Evolutionary conservation across 345 rosid species (phyloP).

Genomic region (Cardiospermum halicacabum): DNA sequence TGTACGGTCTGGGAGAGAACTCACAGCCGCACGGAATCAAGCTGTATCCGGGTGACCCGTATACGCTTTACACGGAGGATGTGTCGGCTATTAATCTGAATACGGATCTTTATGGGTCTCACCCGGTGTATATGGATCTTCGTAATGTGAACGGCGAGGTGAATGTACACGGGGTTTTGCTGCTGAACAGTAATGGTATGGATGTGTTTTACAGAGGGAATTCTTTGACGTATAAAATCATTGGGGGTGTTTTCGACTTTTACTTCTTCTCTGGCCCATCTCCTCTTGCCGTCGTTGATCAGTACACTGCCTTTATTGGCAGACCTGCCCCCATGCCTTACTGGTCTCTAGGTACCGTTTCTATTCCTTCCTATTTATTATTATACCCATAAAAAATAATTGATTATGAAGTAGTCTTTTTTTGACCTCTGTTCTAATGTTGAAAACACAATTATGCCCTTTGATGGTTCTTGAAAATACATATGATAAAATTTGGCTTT

Average conservation of each 20-base stretch:
- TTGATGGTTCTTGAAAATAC: no score
- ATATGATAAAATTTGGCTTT: no score
- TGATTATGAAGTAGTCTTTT: no score
- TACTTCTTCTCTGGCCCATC: slow-evolving; percentile 82
- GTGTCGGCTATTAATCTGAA: slow-evolving; percentile 80
- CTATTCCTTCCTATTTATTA: not conserved
- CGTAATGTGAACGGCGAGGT: slow-evolving; percentile 66
- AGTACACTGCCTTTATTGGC: slow-evolving; percentile 76
- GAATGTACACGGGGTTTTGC: slow-evolving; percentile 68
- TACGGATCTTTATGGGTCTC: slow-evolving; percentile 86
- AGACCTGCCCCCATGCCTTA: slow-evolving; percentile 99
- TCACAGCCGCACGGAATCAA: slow-evolving; percentile 94
- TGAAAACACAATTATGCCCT: no score
- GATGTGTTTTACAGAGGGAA: slow-evolving; percentile 80
- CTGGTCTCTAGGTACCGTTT: slow-evolving; percentile 80
- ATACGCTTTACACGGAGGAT: slow-evolving; percentile 85
- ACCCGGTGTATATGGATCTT: slow-evolving; percentile 95
- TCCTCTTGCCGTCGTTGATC: slow-evolving; percentile 78
- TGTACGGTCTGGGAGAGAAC: slow-evolving; percentile 92
- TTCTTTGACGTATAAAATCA: slow-evolving; percentile 83
- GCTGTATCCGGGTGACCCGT: slow-evolving; percentile 84
- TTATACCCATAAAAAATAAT: no score
- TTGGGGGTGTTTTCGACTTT: slow-evolving; percentile 91
- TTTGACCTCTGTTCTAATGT: no score
- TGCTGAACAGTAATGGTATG: slow-evolving; percentile 96